Evolutionary conservation across 805 yeast genomes (phyloP), one percentile per base, ranked within the genome.

Genomic region (Wickerhamiella australiensis): DNA sequence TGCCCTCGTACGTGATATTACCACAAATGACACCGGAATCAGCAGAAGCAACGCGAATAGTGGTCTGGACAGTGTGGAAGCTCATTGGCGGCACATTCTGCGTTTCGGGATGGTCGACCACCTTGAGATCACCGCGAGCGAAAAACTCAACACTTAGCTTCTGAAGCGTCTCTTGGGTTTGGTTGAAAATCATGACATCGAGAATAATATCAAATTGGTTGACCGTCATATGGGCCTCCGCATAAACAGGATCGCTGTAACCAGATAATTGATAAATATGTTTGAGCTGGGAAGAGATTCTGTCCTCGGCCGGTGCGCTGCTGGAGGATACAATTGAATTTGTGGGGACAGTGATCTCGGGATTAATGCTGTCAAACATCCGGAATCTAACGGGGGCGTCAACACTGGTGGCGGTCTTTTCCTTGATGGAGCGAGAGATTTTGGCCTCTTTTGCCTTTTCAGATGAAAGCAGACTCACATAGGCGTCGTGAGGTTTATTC

Each of bases 1-100:
- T 94, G 50, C 97, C 97, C 65, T 88, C 97, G 64, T 90, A 92
- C 12, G 90, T 83, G 64, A 92, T 87, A 68, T 90, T 90, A 63
- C 99, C 99, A 64, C 92, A 92, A 47, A 92, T 85, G 49, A 90
- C 96, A 59, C 97, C 98, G 7, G 98, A 88, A 62, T 94, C 98
- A 13, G 97, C 96, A 41, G 95, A 84, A 0, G 95, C 82, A 42
- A 92, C 99, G 67, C 87, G 87, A 57, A 92, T 77, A 1, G 96
- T 88, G 43, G 88, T 79, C 58, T 85, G 88, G 31, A 85, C 74
- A 54, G 84, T 83, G 68, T 85, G 85, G 78, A 92, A 92, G 18
- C 96, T 96, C 68, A 88, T 95, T n/a, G 98, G 95, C 21, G 95
- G 95, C 53, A 92, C 77, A 63, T 90, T 92, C 37, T 82, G 86